Evolutionary conservation across 495 filamentous ascomycete species (phyloP), one percentile per base, ranked within the genome.

Genomic region (Penicillium parvum): DNA sequence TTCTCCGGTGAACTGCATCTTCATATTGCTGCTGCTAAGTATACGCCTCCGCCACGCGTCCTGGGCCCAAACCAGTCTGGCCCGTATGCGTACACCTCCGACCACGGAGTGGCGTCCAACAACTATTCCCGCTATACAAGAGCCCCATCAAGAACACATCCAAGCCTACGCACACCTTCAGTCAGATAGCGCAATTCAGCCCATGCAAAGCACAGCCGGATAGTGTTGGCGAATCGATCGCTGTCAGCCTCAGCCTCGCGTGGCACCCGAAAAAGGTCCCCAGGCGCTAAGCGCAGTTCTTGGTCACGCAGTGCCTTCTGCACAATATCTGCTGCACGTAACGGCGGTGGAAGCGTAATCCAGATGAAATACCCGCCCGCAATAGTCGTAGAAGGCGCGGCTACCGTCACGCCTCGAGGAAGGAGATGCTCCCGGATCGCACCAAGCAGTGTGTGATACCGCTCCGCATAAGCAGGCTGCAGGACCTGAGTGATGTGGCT

Each of bases 331-430:
- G 58, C 58, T 2, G 79, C 81, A 15, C 53, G 61, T 8, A 81
- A 51, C 4, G 58, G 56, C 12, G 51, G 38, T 0, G 85, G 85
- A 12, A 95, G 61, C 7, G 65, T 63, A 12, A 92, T 53, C 87
- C 88, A 95, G 23, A 90, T 65, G 57, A 92, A 94, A 60, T 88
- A 94, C 0, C 89, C 89, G 0, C 88, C 88, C 0, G 63, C 61
- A 5, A 61, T 41, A 3, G 47, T 41, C 0, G 62, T 47, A 15
- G 58, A 53, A 4, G 60, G 36, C 43, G 67, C 58, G 5, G 70
- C 68, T 4, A 77, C 46, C 2, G 50, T 61, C 5, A 83, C 77
- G 5, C 84, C 85, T 1, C 85, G 65, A 2, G 78, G 78, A 0
- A 73, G 45, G 8, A 92, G 68, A 30, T 83, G 51, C 32, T 66